These are phyloP conservation scores for Ascoidea asiatica DNA, from an alignment of 805 yeast species.

Conservation along the genomic window DNA sequence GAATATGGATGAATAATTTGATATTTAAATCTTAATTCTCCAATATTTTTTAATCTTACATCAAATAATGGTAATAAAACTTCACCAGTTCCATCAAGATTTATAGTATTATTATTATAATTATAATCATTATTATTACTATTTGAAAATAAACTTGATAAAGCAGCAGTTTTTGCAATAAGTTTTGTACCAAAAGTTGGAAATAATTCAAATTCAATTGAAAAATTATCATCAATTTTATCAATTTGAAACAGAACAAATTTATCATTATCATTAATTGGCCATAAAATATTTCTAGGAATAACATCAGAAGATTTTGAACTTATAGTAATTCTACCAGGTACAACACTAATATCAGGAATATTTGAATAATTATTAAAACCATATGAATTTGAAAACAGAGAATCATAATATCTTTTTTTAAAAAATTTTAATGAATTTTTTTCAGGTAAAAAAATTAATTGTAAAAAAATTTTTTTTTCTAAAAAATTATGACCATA, in stretches of 20 bases:
- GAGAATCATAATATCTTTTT: not conserved
- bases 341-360: slow-evolving; percentile 28
- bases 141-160: slow-evolving; percentile 36
- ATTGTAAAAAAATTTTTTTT: slow-evolving; percentile 72
- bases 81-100: slow-evolving; percentile 21
- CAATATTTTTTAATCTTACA: slow-evolving; percentile 66
- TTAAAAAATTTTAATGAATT: slow-evolving; percentile 25
- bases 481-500: slow-evolving; percentile 95
- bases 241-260: slow-evolving; percentile 78
- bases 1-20: slow-evolving; percentile 83
- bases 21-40: slow-evolving; percentile 63
- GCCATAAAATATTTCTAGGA: slow-evolving; percentile 76
- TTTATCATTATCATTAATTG: slow-evolving; percentile 52
- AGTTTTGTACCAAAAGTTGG: slow-evolving; percentile 92
- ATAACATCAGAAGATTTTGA: slow-evolving; percentile 66
- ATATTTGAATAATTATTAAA: too few relatives aligned
- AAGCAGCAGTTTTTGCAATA: slow-evolving; percentile 78
- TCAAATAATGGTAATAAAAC: slow-evolving; percentile 67
- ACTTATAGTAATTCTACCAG: slow-evolving; percentile 75
- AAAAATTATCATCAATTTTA: slow-evolving; percentile 54
- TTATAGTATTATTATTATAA: slow-evolving; percentile 24
- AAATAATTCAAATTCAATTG: slow-evolving; percentile 77
- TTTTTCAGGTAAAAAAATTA: slow-evolving; percentile 43
- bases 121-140: slow-evolving; percentile 19
- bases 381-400: too few relatives aligned